Evolutionary conservation across 305 asterid species (phyloP), one percentile per base, ranked within the genome.

Genomic region (Solanum hybrid): DNA sequence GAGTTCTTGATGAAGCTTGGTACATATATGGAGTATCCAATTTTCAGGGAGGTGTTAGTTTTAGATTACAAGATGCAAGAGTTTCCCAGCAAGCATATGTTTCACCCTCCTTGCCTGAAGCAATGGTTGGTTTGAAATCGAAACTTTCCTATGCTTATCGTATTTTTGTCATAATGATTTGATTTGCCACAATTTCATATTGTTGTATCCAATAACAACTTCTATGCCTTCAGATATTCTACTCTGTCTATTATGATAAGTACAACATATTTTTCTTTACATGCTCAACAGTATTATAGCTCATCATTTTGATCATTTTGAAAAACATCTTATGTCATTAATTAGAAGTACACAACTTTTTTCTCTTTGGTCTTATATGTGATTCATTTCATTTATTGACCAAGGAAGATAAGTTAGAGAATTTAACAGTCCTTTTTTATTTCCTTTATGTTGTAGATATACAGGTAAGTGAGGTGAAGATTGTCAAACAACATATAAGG

Each of bases 71-170:
- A 94, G 89, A 96, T 95, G 97, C 99, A 96, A 91, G 99, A 95
- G 90, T 86, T 97, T 34, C 99, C 99, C 42, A 96, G 98, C 95
- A 94, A 94, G 84, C 99, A 96, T 66, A 91, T 93, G 95, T 97
- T 95, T 90, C 99, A 97, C 93, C 99, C 99, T 91, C 98, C 98
- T 73, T 97, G 99, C 93, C 93, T 96, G 86, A 96, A 97, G 90
- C 98, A 99, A 89, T 97, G 99, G 99, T 97, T 97, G 97, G 99
- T 97, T 94, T 91, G 66, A n/a, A 85, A 71, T 10, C 26, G 64
- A 79, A 79, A 79, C 27, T 90, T 71, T 78, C 26, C 32, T 51
- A 10, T 42, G 11, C 78, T 86, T 19, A 78, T 78, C 45, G 17
- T 78, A n/a, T 6, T 36, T 36, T 86, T 10, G 35, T 31, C 22